Evolutionary conservation across 768 basidiomycete species (phyloP).

Genomic region (Crepidotus variabilis): DNA sequence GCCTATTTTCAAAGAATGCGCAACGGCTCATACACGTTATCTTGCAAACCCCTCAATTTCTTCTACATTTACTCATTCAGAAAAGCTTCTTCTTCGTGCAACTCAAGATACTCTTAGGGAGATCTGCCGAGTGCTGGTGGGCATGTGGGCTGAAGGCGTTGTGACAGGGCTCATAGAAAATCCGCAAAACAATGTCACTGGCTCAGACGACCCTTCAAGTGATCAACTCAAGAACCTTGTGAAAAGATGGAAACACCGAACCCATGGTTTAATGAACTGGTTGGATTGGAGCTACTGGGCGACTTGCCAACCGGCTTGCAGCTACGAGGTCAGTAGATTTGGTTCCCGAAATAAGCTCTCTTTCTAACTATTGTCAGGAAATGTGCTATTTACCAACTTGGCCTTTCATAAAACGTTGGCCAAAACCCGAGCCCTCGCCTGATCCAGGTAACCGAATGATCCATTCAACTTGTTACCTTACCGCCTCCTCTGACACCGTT

Average conservation of each 20-base stretch:
- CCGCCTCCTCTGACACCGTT: no score
- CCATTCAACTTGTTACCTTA: no score
- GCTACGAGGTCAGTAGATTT: constrained; percentile 23
- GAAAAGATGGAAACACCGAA: constrained; percentile 36
- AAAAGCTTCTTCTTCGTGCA: constrained; percentile 24
- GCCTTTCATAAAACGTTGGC: constrained; percentile 29
- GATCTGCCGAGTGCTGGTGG: constrained; percentile 42
- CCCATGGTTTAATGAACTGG: constrained; percentile 41
- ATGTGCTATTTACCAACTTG: constrained; percentile 42
- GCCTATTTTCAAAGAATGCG: constrained; percentile 28
- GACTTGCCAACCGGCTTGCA: constrained; percentile 43
- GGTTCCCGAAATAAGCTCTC: no score
- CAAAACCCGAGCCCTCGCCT: no score
- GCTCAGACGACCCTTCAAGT: no score
- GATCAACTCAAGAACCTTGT: no score
- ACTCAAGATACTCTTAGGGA: constrained; percentile 34
- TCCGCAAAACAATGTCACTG: no score
- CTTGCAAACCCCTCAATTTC: constrained; percentile 10
- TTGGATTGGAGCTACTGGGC: constrained; percentile 52
- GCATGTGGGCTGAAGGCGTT: constrained; percentile 43
- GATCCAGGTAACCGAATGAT: no score
- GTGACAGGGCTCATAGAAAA: no score
- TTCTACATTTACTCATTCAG: constrained; percentile 22
- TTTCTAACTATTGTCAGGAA: constrained; percentile 23
- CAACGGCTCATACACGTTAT: constrained; percentile 26